These are phyloP conservation scores for Russula olivacea DNA, from an alignment of 768 basidiomycete genomes.

Conservation along the genomic window DNA sequence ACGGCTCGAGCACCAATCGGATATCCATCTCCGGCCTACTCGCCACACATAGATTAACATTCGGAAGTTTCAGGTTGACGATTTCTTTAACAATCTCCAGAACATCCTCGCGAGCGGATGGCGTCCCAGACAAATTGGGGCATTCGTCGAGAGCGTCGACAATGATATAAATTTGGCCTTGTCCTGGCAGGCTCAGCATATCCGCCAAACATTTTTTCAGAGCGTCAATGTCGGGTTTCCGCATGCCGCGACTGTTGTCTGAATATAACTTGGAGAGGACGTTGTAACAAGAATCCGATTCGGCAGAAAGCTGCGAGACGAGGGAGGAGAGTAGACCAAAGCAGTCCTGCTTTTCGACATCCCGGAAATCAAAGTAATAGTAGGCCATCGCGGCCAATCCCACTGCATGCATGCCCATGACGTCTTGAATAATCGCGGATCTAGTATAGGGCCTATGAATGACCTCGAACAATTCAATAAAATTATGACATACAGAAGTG, in stretches of 20 bases:
- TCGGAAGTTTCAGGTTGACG: background rate
- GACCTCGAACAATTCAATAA: too few species aligned
- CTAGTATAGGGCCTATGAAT: too few species aligned
- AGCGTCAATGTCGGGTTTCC: background rate
- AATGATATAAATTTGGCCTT: background rate
- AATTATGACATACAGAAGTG: too few species aligned
- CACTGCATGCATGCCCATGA: too few species aligned
- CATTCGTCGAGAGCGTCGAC: background rate
- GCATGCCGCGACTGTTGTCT: background rate
- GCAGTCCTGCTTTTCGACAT: background rate
- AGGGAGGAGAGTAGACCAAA: background rate
- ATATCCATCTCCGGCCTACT: too few species aligned
- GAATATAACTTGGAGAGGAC: background rate
- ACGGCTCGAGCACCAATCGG: too few species aligned
- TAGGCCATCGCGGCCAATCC: background rate
- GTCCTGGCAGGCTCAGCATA: background rate
- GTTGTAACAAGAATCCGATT: background rate
- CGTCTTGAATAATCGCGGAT: too few species aligned
- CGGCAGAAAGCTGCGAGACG: background rate
- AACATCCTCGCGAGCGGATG: background rate
- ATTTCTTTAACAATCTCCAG: background rate
- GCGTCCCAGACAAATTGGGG: background rate
- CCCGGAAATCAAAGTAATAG: background rate
- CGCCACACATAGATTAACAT: background rate
- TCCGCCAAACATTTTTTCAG: background rate